Conservation (phyloP, 768 basidiomycete species). For the Cubamyces lactineus region DNA sequence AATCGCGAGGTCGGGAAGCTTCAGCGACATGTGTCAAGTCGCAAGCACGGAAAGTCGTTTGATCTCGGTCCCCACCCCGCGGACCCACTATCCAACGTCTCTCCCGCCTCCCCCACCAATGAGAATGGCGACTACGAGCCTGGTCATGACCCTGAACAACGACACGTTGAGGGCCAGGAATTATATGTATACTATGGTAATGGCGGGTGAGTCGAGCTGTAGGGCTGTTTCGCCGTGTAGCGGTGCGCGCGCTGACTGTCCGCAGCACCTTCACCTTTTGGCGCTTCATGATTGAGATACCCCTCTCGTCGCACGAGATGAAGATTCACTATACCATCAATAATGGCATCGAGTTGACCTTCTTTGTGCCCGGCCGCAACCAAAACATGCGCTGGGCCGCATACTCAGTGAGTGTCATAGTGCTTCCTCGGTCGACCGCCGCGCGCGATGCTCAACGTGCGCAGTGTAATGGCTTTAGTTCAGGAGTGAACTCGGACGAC, state of each 20-base stretch:
- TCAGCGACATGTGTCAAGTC: slow-evolving; percentile 10
- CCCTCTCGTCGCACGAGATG: slow-evolving; percentile 73
- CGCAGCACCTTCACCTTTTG: slow-evolving; percentile 89
- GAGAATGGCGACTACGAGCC: background rate
- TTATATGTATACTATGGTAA: slow-evolving; percentile 34
- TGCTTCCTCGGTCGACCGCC: background rate
- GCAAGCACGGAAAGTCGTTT: slow-evolving; percentile 42
- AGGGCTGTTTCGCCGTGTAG: background rate
- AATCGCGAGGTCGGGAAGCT: slow-evolving; percentile 32
- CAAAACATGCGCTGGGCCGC: slow-evolving; percentile 93
- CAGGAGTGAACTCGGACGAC: slow-evolving; percentile 87
- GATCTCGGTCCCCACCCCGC: slow-evolving; percentile 76
- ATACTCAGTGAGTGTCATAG: slow-evolving; percentile 62
- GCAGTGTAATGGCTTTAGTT: slow-evolving; percentile 87
- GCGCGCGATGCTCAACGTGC: background rate
- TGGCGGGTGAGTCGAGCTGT: slow-evolving; percentile 29
- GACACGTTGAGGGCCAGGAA: slow-evolving; percentile 29
- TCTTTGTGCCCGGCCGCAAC: slow-evolving; percentile 77
- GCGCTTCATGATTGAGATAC: slow-evolving; percentile 87
- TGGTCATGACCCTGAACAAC: slow-evolving; percentile 17
- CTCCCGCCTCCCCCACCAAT: slow-evolving; percentile 20
- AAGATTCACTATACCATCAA: slow-evolving; percentile 82
- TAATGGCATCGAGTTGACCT: slow-evolving; percentile 71
- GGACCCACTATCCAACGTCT: slow-evolving; percentile 60
- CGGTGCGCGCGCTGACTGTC: background rate